Conservation (phyloP, 2,329 filamentous ascomycete species). For the Pseudophaeomoniella oleicola region DNA sequence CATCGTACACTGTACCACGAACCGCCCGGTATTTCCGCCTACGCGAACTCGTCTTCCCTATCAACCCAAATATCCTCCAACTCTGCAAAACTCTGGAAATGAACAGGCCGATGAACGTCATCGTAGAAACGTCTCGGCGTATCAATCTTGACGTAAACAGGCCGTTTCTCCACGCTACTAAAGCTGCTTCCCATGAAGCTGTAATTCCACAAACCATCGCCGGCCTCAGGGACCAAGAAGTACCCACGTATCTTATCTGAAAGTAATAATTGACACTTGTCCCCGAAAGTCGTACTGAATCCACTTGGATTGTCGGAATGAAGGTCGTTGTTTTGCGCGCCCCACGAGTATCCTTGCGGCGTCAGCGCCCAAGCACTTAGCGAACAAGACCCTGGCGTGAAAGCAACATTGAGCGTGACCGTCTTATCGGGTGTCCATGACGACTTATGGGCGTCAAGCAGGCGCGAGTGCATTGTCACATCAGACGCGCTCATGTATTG, state of each 20-base stretch:
- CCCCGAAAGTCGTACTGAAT: conserved; percentile 81
- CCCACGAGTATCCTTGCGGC: conserved; percentile 90
- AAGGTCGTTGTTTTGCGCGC: conserved; percentile 84
- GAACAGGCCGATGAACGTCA: conserved; percentile 77
- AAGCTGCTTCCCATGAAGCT: conserved; percentile 93
- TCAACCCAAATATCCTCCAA: conserved; percentile 96
- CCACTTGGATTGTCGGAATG: conserved; percentile 87
- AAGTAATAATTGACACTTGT: conserved; percentile 86
- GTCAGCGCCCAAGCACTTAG: conserved; percentile 88
- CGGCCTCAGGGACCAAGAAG: conserved; percentile 82
- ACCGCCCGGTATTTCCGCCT: conserved; percentile 19
- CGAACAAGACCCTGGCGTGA: conserved; percentile 92
- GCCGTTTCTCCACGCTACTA: conserved; percentile 75
- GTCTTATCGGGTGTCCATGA: conserved; percentile 77
- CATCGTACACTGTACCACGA: conserved; percentile 5
- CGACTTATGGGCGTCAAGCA: conserved; percentile 66
- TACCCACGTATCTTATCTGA: conserved; percentile 90
- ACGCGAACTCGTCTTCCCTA: conserved; percentile 83
- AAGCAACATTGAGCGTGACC: conserved; percentile 86
- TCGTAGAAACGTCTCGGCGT: conserved; percentile 80
- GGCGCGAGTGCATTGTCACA: conserved; percentile 81
- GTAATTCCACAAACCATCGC: conserved; percentile 74
- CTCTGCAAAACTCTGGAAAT: conserved; percentile 96
- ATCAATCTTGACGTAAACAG: conserved; percentile 83
- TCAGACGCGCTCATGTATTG: conserved; percentile 93